These are phyloP conservation scores for Boletus bicolor DNA, from an alignment of 768 basidiomycete genomes.

Conservation along the genomic window DNA sequence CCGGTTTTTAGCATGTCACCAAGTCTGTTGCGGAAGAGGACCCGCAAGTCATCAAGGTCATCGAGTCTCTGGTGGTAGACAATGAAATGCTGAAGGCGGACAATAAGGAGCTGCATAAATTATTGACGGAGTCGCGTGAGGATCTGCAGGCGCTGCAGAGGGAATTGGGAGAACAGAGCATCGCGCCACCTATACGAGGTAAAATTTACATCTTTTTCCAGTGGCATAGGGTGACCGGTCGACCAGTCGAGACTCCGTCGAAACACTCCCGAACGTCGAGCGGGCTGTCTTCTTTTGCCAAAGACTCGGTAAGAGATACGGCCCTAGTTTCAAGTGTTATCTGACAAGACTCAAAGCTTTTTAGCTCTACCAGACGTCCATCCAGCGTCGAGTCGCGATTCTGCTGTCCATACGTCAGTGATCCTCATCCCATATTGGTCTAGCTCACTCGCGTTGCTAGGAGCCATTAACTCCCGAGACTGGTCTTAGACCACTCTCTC, in stretches of 20 bases:
- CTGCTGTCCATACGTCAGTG: slow-evolving; percentile 34
- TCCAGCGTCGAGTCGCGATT: slow-evolving; percentile 34
- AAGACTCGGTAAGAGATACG: slow-evolving; percentile 42
- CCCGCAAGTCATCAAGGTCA: slow-evolving; percentile 59
- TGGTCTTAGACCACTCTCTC: slow-evolving; percentile 40
- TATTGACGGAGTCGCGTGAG: slow-evolving; percentile 75
- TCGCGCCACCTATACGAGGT: slow-evolving; percentile 47
- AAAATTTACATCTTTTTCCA: not conserved
- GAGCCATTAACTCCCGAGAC: slow-evolving; percentile 49
- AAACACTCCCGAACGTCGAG: slow-evolving; percentile 43
- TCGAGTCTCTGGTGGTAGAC: slow-evolving; percentile 83
- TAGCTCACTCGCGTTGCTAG: slow-evolving; percentile 23
- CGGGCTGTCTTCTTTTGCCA: slow-evolving; percentile 41
- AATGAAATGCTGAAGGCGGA: slow-evolving; percentile 82
- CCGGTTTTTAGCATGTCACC: slow-evolving; percentile 36
- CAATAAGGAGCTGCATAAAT: slow-evolving; percentile 71
- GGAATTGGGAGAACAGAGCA: slow-evolving; percentile 72
- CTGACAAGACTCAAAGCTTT: slow-evolving; percentile 26
- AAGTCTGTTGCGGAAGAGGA: slow-evolving; percentile 41
- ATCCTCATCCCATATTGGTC: not conserved
- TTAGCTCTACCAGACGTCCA: slow-evolving; percentile 30
- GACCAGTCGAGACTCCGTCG: slow-evolving; percentile 33
- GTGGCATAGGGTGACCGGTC: slow-evolving; percentile 2
- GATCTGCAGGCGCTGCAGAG: slow-evolving; percentile 66
- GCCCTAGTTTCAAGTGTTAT: slow-evolving; percentile 26